Evolutionary conservation across 139 green algal genomes (phyloP), one percentile per base, ranked within the genome.

Genomic region (Volvox africanus): DNA sequence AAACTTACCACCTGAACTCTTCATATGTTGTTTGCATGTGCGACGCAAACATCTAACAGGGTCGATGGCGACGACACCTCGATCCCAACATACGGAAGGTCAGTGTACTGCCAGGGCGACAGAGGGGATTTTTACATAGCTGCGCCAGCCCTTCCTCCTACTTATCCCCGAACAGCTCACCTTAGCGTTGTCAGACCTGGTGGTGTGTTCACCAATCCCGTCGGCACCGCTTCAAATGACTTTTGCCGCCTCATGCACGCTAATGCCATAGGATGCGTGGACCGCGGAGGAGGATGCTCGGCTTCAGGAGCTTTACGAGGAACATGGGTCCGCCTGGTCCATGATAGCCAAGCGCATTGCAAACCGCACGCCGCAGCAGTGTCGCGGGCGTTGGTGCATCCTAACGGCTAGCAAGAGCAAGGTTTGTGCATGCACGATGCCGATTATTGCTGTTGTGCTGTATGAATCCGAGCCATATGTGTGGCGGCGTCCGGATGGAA

Each of bases 291-390:
- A 98, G 82, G 97, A 98, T 80, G 90, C 88, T 1, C 73, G 71
- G 90, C 93, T 98, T 81, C 61, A 73, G 18, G 80, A 83, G 30
- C 94, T 97, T 65, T 90, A 94, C 37, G 71, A 79, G 6, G 68
- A 95, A 76, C 92, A 97, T 61, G 96, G 95, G 37, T 89, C 88
- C 16, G 91, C 92, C 50, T 99, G 97, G 97, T 94, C 89, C 20
- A 73, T 50, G 82, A 97, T 99, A 69, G 90, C 93, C 67, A 94
- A 95, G 68, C 55, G 22, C 61, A 87, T 98, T 17, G 77, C 77
- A 9, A 95, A 95, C 22, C 94, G 97, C 81, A 98, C 97, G 2
- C 94, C 96, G 9, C 97, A 99, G 93, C 97, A 99, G 86, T 98
- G 96, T 94, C 92, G 97, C 21, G 95, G 96, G 18, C 90, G 97